Percentiles rank a stretch among this genome's conserved stretches.
phyloP scores from a whole-genome alignment of 1,284 basidiomycete species.

The Golubevia pallescens region DNA sequence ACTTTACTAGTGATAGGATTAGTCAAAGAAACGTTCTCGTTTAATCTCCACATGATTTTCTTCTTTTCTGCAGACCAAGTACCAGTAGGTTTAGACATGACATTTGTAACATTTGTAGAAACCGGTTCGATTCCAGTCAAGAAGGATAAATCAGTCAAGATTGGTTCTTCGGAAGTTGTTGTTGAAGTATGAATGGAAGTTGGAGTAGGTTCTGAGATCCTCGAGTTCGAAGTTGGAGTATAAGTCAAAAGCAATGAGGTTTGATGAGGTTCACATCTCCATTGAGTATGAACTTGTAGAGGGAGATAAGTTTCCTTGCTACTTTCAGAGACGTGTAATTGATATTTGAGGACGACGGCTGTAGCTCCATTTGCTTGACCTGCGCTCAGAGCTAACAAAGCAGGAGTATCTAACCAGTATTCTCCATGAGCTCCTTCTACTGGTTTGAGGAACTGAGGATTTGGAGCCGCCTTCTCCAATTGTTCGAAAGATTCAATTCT shows the following conservation, averaged over 20 bases:
- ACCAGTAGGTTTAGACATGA: conserved; percentile 44
- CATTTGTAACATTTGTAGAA: conserved; percentile 21
- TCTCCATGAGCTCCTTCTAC: conserved; percentile 20
- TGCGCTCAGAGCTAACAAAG: conserved; percentile 26
- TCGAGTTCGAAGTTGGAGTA: conserved; percentile 22
- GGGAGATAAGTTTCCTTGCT: conserved; percentile 32
- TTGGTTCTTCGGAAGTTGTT: no score
- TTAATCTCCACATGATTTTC: conserved; percentile 37
- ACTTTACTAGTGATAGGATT: conserved; percentile 18
- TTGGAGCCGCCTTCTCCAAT: conserved; percentile 43
- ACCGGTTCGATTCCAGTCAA: conserved; percentile 23
- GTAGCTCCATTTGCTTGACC: conserved; percentile 18
- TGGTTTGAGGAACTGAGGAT: conserved; percentile 36
- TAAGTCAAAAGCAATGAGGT: conserved; percentile 54
- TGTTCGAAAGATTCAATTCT: conserved; percentile 42
- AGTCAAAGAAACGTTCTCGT: conserved; percentile 17
- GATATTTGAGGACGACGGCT: conserved; percentile 50
- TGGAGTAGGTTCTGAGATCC: background rate
- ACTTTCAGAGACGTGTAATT: conserved; percentile 32
- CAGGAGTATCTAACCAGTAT: conserved; percentile 39
- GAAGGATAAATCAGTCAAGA: conserved; percentile 22
- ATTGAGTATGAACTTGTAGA: conserved; percentile 42
- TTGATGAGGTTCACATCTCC: conserved; percentile 55
- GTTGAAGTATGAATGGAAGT: background rate
- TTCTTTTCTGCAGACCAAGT: conserved; percentile 35